Evolutionary conservation across 2,329 filamentous ascomycete genomes (phyloP), one percentile per base, ranked within the genome.

Genomic region (Dactylellina cionopaga): DNA sequence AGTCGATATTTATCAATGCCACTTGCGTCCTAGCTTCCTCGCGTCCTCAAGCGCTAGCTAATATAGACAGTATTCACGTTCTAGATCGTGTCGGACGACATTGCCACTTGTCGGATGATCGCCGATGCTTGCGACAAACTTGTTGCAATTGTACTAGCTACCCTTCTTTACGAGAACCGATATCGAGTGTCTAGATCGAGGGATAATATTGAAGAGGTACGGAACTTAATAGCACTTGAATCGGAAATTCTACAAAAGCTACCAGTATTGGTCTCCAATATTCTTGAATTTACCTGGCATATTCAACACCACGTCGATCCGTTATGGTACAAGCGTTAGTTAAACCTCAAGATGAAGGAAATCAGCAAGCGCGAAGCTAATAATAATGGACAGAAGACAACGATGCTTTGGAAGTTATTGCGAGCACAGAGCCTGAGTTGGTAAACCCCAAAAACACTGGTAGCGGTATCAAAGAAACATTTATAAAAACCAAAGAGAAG

Each of bases 221-320:
- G 15, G 1, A 65, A 55, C 29, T 4, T 65, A 5, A 29, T 24
- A 43, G 41, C 29, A 7, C 27, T 65, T 2, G 60, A 56, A 27
- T 11, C 11, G 3, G 39, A 39, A 39, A 65, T 65, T 1, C 9
- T 47, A 15, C 17, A 65, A 2, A 35, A 65, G 17, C 17, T 65
- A 24, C 17, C 49, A 1, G 11, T n/a, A 9, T 37, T 65, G 19
- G 27, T 39, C 6, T 56, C n/a, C 37, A 19, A 37, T 22, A 65
- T 65, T 27, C 60, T 65, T 17, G 60, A 65, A 19, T 65, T 65
- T 39, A 37, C 43, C n/a, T 65, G 60, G 60, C n/a, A 55, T 19
- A 51, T 31, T 3, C 47, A 65, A 27, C 60, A 44, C 22, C 37
- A 33, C 13, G 17, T 44, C 22, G 37, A 51, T 43, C 35, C 19